Percentiles rank a stretch among this genome's conserved stretches.
Evolutionary conservation across 2,329 filamentous ascomycete genomes (phyloP).

Genomic region (Colletotrichum acutatum): DNA sequence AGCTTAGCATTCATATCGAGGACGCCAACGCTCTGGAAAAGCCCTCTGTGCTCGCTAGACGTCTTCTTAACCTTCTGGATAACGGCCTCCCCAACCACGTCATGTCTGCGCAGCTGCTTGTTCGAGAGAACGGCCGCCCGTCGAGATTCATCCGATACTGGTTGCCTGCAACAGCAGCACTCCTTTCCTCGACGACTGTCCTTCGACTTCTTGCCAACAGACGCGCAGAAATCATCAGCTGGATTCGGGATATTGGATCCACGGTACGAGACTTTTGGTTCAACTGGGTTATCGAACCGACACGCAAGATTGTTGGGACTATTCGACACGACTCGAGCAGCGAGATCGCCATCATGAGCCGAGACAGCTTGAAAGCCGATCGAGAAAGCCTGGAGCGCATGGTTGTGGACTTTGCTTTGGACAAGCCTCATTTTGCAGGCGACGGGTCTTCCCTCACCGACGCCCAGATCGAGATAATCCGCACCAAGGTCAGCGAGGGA

Average conservation of each 20-base stretch:
- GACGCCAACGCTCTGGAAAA: conserved; percentile 56
- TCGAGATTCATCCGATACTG: conserved; percentile 84
- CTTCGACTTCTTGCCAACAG: conserved; percentile 80
- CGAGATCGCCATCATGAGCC: conserved; percentile 97
- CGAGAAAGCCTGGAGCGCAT: conserved; percentile 93
- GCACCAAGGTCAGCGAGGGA: conserved; percentile 85
- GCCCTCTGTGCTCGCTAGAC: conserved; percentile 71
- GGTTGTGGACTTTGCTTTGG: conserved; percentile 94
- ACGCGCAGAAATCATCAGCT: conserved; percentile 80
- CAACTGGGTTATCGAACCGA: conserved; percentile 94
- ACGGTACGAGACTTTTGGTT: conserved; percentile 92
- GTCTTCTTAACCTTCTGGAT: conserved; percentile 76
- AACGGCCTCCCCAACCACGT: conserved; percentile 76
- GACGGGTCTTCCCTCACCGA: conserved; percentile 68
- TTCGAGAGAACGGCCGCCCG: conserved; percentile 78
- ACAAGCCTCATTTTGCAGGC: conserved; percentile 75
- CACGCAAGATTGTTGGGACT: conserved; percentile 84
- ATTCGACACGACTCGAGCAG: conserved; percentile 93
- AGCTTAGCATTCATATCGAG: conserved; percentile 64
- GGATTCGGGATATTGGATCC: conserved; percentile 81
- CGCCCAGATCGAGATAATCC: conserved; percentile 77
- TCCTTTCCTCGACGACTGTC: conserved; percentile 89
- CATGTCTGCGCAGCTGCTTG: conserved; percentile 63
- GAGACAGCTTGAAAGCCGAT: conserved; percentile 89
- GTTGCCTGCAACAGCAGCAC: conserved; percentile 77